Conservation (phyloP, 2,329 filamentous ascomycete genomes). For the Verticillium longisporum region DNA sequence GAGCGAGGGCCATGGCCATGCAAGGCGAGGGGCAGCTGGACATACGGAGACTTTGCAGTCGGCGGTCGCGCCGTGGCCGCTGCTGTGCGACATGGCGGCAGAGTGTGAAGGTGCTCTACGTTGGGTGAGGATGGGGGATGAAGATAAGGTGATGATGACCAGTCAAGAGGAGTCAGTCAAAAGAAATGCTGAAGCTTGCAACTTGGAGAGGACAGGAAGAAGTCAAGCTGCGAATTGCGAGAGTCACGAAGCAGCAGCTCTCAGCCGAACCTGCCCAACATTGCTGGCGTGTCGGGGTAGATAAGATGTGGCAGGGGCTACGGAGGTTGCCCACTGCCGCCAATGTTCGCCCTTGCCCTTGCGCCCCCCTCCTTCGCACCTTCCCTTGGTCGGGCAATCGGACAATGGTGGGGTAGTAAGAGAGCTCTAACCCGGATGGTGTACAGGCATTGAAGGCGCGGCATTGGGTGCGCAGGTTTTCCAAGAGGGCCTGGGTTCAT, state of each 20-base stretch:
- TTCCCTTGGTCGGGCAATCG: no score
- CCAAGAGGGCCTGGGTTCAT: neutral
- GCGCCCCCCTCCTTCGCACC: no score
- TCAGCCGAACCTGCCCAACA: neutral
- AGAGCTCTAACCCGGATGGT: neutral
- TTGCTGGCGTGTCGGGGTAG: neutral
- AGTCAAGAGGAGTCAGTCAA: neutral
- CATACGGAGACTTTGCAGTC: constrained; percentile 26
- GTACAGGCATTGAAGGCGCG: neutral
- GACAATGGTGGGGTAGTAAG: no score
- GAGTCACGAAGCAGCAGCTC: neutral
- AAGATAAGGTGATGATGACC: neutral
- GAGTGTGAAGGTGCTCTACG: neutral
- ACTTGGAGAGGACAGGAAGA: neutral
- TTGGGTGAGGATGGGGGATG: neutral
- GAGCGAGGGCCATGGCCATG: neutral
- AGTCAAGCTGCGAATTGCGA: neutral
- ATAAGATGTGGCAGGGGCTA: neutral
- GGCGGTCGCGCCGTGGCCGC: constrained; percentile 11
- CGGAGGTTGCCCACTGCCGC: neutral
- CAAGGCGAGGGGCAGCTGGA: neutral
- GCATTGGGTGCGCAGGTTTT: neutral
- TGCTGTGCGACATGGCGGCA: constrained; percentile 16
- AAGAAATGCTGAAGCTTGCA: neutral
- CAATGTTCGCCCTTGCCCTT: no score